Evolutionary conservation across 164 flowering plant species (phyloP), one percentile per base, ranked within the genome.

Genomic region (Tetracentron sinense): DNA sequence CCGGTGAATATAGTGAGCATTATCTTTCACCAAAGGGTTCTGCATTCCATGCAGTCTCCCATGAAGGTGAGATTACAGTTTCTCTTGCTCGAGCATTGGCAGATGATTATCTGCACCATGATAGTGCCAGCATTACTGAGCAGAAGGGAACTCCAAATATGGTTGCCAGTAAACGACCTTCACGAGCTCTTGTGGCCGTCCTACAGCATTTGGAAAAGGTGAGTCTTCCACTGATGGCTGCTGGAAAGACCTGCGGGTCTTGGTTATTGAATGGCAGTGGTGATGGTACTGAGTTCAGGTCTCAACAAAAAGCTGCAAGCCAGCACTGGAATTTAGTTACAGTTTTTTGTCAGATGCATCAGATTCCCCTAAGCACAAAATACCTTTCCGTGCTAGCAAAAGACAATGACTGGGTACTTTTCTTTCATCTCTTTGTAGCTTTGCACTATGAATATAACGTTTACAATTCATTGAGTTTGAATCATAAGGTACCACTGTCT

Each of bases 351-450:
- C 86, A 78, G 82, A 80, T 86, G 83, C 99, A 94, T 79, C 81
- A 80, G 58, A 80, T 94, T 65, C 90, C 97, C 17, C 69, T 83
- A 49, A 94, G 99, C 79, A 85, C 91, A 56, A 91, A 84, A 70
- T 91, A 94, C 70, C 96, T 94, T 72, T 77, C 92, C 61, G 63
- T 82, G 15, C 80, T 94, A 62, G 99, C 99, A 48, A 83, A 81
- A 67, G 99, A 94, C 69, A 91, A 94, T 74, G 99, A 94, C 60
- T 94, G 99, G 99, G 99, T 94, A 86, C 56, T 56, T 60, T 50
- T 19, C 70, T 49, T 44, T 71, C 19, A 19, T 60, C 28, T 58
- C 19, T 15, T 30, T 46, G 12, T 50, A 25, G n/a, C 29, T 72
- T 14, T 70, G 21, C 44, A 35, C 28, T 52, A 15, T 42, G 30